Percentiles rank a stretch among this genome's conserved stretches.
phyloP scores from a whole-genome alignment of 805 yeast species.

The Ogataea zsoltii region DNA sequence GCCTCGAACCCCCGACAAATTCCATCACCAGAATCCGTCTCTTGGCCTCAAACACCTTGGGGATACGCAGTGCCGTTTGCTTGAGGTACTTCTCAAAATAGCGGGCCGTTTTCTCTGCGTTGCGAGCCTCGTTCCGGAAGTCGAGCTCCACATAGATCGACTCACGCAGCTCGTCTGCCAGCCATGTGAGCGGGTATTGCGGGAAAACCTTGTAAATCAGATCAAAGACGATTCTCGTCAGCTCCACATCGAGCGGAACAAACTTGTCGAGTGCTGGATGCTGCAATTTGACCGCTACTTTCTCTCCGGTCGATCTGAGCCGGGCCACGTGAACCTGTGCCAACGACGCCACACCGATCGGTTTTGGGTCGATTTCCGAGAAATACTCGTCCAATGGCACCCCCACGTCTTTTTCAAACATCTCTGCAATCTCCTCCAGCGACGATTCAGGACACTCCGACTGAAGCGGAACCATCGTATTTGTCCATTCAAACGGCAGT shows the following conservation, averaged over 20 bases:
- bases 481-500: slow-evolving; percentile 92
- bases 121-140: slow-evolving; percentile 81
- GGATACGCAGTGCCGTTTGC: slow-evolving; percentile 78
- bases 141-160: slow-evolving; percentile 91
- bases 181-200: slow-evolving; percentile 90
- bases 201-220: slow-evolving; percentile 82
- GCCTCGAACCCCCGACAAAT: slow-evolving; percentile 74
- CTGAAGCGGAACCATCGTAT: slow-evolving; percentile 89
- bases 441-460: slow-evolving; percentile 86
- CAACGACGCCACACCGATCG: slow-evolving; percentile 93
- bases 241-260: slow-evolving; percentile 83
- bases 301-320: slow-evolving; percentile 51
- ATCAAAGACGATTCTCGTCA: slow-evolving; percentile 75
- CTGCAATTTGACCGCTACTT: slow-evolving; percentile 92
- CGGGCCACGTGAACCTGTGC: slow-evolving; percentile 93
- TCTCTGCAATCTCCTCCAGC: slow-evolving; percentile 60
- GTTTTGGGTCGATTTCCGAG: slow-evolving; percentile 61
- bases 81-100: slow-evolving; percentile 59
- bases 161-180: slow-evolving; percentile 87
- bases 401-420: slow-evolving; percentile 74
- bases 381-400: slow-evolving; percentile 61
- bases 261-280: slow-evolving; percentile 86
- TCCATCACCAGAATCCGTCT: slow-evolving; percentile 85
- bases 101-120: slow-evolving; percentile 68
- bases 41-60: slow-evolving; percentile 65